A percentile compares a stretch with the other conserved stretches of the same genome.
Conservation (phyloP, 768 basidiomycete genomes). For the Psilocybe sp. region DNA sequence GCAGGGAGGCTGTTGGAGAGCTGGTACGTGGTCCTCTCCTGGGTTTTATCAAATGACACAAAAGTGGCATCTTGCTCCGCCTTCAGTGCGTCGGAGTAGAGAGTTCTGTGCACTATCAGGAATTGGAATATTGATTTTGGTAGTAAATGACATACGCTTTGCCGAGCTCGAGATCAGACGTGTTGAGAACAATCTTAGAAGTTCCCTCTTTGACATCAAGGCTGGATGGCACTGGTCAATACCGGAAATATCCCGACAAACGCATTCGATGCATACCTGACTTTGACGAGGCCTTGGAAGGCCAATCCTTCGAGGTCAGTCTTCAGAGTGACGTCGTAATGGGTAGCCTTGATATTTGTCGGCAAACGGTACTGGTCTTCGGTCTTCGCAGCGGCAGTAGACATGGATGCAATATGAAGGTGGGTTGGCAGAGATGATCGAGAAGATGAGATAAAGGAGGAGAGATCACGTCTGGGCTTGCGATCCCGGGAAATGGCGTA, state of each 20-base stretch:
- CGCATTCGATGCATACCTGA: conserved; percentile 44
- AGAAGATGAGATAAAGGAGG: conserved; percentile 15
- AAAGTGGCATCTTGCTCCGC: conserved; percentile 41
- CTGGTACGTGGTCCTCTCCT: conserved; percentile 63
- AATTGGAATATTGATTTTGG: background rate
- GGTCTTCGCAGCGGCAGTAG: conserved; percentile 17
- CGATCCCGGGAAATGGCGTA: conserved; percentile 18
- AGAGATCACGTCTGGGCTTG: conserved; percentile 9
- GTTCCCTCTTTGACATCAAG: conserved; percentile 64
- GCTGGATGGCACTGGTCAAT: conserved; percentile 29
- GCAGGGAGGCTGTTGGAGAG: conserved; percentile 61
- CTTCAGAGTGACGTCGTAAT: conserved; percentile 77
- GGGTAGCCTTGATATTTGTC: conserved; percentile 60
- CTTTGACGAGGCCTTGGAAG: conserved; percentile 76
- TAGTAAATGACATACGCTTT: conserved; percentile 34
- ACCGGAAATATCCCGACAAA: background rate
- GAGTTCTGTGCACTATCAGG: conserved; percentile 24
- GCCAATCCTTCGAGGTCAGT: conserved; percentile 78
- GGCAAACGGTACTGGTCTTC: conserved; percentile 60
- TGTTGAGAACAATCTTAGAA: conserved; percentile 62
- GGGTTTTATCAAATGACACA: conserved; percentile 52
- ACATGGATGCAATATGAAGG: conserved; percentile 21
- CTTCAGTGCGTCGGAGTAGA: conserved; percentile 55
- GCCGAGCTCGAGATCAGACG: conserved; percentile 55
- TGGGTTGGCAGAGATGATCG: conserved; percentile 8